phyloP scores from a whole-genome alignment of 2,329 filamentous ascomycete genomes.

The Pseudocercospora fijiensis region DNA sequence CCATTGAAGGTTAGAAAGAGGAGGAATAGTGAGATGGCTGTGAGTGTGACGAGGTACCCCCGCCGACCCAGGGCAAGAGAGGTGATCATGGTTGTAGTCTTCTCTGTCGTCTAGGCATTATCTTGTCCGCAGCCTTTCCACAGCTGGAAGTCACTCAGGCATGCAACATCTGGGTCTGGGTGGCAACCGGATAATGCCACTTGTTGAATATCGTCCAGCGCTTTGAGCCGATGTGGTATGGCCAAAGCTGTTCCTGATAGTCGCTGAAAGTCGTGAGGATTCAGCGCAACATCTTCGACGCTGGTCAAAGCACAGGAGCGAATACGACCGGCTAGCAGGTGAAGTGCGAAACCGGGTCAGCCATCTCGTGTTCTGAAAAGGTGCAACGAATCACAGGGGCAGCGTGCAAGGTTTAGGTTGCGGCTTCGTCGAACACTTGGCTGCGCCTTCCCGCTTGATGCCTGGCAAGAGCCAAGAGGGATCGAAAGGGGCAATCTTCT shows the following conservation, averaged over 20 bases:
- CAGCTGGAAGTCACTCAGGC: neutral
- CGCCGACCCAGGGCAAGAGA: neutral
- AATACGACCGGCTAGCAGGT: neutral
- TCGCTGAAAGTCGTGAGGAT: neutral
- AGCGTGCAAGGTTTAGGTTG: constrained; percentile 3
- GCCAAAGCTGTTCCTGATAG: neutral
- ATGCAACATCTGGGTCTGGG: neutral
- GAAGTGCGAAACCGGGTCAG: neutral
- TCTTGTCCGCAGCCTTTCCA: neutral
- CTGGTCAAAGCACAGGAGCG: neutral
- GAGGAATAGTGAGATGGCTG: neutral
- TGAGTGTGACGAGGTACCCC: neutral
- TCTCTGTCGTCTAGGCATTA: constrained; percentile 2
- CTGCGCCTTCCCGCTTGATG: neutral
- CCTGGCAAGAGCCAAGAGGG: neutral
- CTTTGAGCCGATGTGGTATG: neutral
- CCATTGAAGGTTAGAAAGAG: neutral
- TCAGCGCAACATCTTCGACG: neutral
- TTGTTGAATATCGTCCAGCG: neutral
- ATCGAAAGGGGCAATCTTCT: neutral
- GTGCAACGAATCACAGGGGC: neutral
- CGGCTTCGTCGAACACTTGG: neutral
- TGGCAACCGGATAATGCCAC: neutral
- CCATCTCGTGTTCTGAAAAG: neutral
- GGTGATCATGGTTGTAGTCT: neutral